phyloP scores from a whole-genome alignment of 2,329 filamentous ascomycete species.

The Fusarium sp. region DNA sequence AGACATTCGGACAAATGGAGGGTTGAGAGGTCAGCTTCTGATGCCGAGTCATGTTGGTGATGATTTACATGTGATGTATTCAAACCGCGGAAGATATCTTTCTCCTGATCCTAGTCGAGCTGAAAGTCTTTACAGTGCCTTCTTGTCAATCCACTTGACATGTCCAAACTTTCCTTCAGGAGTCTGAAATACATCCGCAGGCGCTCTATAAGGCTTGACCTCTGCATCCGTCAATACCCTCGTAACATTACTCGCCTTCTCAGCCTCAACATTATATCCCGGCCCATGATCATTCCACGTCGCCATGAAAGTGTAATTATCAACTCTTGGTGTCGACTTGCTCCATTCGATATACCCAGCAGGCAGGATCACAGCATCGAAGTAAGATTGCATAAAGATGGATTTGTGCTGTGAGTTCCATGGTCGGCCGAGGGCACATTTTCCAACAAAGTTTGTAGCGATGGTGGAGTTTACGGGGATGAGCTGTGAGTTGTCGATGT shows the following conservation, averaged over 20 bases:
- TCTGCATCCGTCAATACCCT: slow-evolving; percentile 54
- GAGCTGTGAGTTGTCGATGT: slow-evolving; percentile 66
- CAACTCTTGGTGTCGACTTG: slow-evolving; percentile 3
- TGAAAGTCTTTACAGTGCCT: not conserved
- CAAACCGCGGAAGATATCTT: not conserved
- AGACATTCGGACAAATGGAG: not conserved
- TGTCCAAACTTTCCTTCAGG: slow-evolving; percentile 19
- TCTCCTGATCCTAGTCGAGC: not conserved
- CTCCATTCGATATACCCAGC: slow-evolving; percentile 60
- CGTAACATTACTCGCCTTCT: slow-evolving; percentile 53
- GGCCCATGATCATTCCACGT: slow-evolving; percentile 63
- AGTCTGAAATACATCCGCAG: slow-evolving; percentile 30
- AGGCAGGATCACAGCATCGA: slow-evolving; percentile 63
- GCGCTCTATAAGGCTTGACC: slow-evolving; percentile 39
- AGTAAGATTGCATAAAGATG: slow-evolving; percentile 64
- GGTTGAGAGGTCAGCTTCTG: not conserved
- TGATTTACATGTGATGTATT: not conserved
- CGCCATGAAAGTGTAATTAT: slow-evolving; percentile 64
- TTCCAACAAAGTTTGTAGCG: slow-evolving; percentile 48
- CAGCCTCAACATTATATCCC: slow-evolving; percentile 61
- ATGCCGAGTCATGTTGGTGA: not conserved
- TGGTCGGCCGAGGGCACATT: slow-evolving; percentile 69
- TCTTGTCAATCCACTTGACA: slow-evolving; percentile 27
- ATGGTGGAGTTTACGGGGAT: slow-evolving; percentile 63
- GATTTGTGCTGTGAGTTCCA: slow-evolving; percentile 69